These are phyloP conservation scores for Saccharomycodes ludwigii DNA, from an alignment of 805 yeast species.

Conservation along the genomic window DNA sequence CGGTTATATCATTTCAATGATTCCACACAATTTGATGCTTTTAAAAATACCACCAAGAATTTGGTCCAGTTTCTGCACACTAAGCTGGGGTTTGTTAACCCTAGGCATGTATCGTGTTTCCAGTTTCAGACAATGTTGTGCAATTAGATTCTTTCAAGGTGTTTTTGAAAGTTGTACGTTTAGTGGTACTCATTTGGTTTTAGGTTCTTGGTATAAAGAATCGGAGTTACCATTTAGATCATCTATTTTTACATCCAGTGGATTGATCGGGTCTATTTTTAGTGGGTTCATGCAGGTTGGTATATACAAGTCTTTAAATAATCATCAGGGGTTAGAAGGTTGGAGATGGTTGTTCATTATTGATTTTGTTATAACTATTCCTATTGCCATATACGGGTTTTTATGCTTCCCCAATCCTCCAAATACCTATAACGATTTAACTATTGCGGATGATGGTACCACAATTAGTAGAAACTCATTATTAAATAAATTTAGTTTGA, in stretches of 20 bases:
- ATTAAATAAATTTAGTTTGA: slow-evolving; percentile 13
- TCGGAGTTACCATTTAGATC: slow-evolving; percentile 36
- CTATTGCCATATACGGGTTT: slow-evolving; percentile 44
- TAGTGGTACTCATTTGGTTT: slow-evolving; percentile 39
- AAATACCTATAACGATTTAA: slow-evolving; percentile 26
- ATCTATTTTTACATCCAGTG: slow-evolving; percentile 44
- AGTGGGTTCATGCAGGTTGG: slow-evolving; percentile 49
- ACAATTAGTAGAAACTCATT: slow-evolving; percentile 3
- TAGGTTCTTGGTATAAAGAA: slow-evolving; percentile 42
- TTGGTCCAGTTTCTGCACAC: slow-evolving; percentile 42
- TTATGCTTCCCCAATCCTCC: slow-evolving; percentile 50
- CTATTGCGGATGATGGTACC: slow-evolving; percentile 3
- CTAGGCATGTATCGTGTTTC: slow-evolving; percentile 37
- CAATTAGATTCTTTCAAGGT: slow-evolving; percentile 48
- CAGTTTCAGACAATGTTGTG: slow-evolving; percentile 38
- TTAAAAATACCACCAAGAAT: slow-evolving; percentile 41
- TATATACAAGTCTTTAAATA: slow-evolving; percentile 34
- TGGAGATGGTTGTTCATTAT: slow-evolving; percentile 63
- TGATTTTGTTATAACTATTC: slow-evolving; percentile 46
- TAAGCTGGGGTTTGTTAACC: slow-evolving; percentile 46
- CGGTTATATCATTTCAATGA: slow-evolving; percentile 49
- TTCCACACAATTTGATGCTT: slow-evolving; percentile 47
- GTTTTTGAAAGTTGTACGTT: slow-evolving; percentile 48
- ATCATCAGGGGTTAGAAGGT: slow-evolving; percentile 38
- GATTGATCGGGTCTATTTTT: slow-evolving; percentile 41